Conservation (phyloP, 306 rosid species). For the Pterocarpus macrocarpus region DNA sequence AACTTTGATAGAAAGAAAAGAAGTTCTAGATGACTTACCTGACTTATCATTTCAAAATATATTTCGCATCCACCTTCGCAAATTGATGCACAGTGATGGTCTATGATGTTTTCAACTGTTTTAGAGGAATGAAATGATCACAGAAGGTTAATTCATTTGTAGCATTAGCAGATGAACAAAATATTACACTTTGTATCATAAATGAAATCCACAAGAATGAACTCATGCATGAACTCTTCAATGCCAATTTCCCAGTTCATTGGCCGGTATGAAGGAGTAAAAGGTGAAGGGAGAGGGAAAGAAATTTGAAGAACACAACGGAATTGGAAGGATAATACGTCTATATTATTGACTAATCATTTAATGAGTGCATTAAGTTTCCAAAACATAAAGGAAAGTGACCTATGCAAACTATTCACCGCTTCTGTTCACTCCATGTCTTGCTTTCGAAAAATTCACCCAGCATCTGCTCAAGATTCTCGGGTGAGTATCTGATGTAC, state of each 20-base stretch:
- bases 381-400: slow-evolving; percentile 17
- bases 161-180: neutral
- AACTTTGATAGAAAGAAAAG: neutral
- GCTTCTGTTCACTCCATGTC: slow-evolving; percentile 84
- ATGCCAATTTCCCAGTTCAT: neutral
- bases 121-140: neutral
- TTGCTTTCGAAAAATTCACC: slow-evolving; percentile 91
- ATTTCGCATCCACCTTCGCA: neutral
- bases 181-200: neutral
- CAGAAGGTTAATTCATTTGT: neutral
- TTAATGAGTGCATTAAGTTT: slow-evolving; percentile 3
- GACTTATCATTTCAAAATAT: slow-evolving; percentile 5
- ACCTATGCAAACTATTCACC: slow-evolving; percentile 53
- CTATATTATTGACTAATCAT: slow-evolving; percentile 9
- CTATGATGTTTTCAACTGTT: neutral
- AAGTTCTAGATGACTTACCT: neutral
- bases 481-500: slow-evolving; percentile 74
- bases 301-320: neutral
- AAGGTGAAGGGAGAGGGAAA: neutral
- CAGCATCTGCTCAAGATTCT: slow-evolving; percentile 84
- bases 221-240: neutral
- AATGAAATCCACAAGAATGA: neutral
- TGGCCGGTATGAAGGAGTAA: slow-evolving; percentile 10
- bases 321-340: neutral
- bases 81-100: neutral